Base-by-base conservation (phyloP, 305 asterid genomes). In the Lippia alba region DNA sequence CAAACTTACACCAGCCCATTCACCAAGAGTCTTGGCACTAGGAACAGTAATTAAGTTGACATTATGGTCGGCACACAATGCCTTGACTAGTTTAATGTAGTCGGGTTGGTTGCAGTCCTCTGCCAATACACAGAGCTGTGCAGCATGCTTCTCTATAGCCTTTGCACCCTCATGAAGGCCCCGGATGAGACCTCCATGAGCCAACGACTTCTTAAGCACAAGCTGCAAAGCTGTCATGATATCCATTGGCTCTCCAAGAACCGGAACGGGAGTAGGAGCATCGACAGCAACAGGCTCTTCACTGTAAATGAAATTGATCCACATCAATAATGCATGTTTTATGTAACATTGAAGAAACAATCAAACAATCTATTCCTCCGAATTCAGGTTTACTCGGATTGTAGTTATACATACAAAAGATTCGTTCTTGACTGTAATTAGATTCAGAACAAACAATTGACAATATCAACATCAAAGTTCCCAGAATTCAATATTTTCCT, bases 171-270 rank as follows among this genome's bases (percentile, higher is more conserved):
- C 88, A 8, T 84, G 90, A 71, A 86, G 86, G 61, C 92, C 92
- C 34, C 80, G 72, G 34, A 70, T 59, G 4, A 84, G 82, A 18
- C 92, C 90, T 40, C 86, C 83, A 79, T 86, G 92, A 32, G 92
- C 92, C 68, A 72, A 44, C 0, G 92, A 73, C 75, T 84, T 86
- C 46, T 72, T 84, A 14, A 87, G 71, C 40, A 87, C 92, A 67
- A 82, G 78, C 15, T 87, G 92, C 84, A 86, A 71, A 0, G 90
- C 92, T 8, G 88, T 80, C 88, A 82, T 80, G 34, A 78, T 80
- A 58, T 86, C 92, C 92, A 86, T 82, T 0, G 92, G 90, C 85
- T 86, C 90, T 7, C 92, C 90, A 46, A 82, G 82, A 64, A 80
- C 83, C 0, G 89, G 86, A 66, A 74, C 83, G 2, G 41, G 41